Base-by-base conservation (phyloP, 305 asterid species). In the Fraxinus dipetala region DNA sequence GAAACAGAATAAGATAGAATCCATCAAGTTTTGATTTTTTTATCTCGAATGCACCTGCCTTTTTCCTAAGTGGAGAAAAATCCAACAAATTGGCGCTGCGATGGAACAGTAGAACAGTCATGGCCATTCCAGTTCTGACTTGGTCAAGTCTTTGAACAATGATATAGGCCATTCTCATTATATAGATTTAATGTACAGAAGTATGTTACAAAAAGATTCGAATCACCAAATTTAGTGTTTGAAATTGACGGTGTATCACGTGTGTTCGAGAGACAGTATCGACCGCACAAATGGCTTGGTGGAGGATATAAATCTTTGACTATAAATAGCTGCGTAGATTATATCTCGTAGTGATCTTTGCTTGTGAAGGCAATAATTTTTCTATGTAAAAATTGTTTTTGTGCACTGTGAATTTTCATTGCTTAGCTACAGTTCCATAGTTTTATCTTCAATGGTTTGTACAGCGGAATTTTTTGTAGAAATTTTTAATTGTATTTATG, bases 401-500 rank as follows among this genome's bases (percentile, higher is more conserved):
- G 74, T 11, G 22, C 18, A 30, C 51, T 48, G 3, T 10, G 73
- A 43, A 69, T 74, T 54, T 80, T n/a, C 72, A 70, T 61, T 6
- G 43, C 28, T 38, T 26, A 0, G 61, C 78, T 18, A 11, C 81
- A 32, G 16, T 61, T 22, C 28, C 40, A 80, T 69, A 30, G 18
- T 9, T 80, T 54, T 54, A 40, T 67, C 78, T 18, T 7, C 75
- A 32, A n/a, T 69, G 70, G 31, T 75, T 22, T 36, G 10, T 74
- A 8, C 10, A 67, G 34, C 65, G 5, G 48, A 36, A 40, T 45
- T 79, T 81, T 80, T 35, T 31, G 9, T 75, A 8, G 35, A 69
- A 56, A 63, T 76, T 79, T 10, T 79, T 45, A 82, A 32, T 38
- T 82, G 56, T 72, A 75, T 73, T 82, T 31, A 22, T 79, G 63